Evolutionary conservation across 257 asterid genomes (phyloP), one percentile per base, ranked within the genome.

Genomic region (Nemophila menziesii): DNA sequence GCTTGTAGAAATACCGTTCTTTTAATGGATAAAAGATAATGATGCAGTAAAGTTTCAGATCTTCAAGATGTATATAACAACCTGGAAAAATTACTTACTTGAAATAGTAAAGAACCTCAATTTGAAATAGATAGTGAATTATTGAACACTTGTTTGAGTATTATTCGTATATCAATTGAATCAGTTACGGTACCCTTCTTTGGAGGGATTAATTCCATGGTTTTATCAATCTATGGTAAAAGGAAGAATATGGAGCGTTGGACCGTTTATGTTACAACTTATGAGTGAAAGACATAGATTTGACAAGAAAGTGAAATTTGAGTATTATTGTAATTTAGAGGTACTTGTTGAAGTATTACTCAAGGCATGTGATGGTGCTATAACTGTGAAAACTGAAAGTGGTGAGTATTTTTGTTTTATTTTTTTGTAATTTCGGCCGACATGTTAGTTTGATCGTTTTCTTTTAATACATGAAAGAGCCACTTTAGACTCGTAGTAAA

Each of bases 11-110:
- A 64, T 62, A 75, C 94, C 33, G 92, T 89, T 65, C 93, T 89
- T 56, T 54, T 89, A 79, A 89, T 89, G 95, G 98, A 89, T 63
- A 89, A 95, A n/a, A 62, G 95, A 89, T 43, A 89, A 80, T 68
- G 84, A 92, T 58, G 98, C 51, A 89, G 94, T 48, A 89, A 74
- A 69, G 95, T 89, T 56, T 84, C 98, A 45, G 93, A 80, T 49
- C 75, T 84, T 33, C 90, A 80, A 71, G 92, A 89, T 67, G 50
- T 80, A 37, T 89, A 83, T 68, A 68, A 69, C 63, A 78, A 92
- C 80, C 62, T 89, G 60, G 95, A 80, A 67, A 80, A 67, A 62
- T 80, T 78, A 45, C 75, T 89, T 11, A 78, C 69, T 23, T 64
- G 56, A 67, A 54, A 78, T 56, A 65, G 51, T 22, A 70, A 43